A percentile compares a stretch with the other conserved stretches of the same genome.
These are phyloP conservation scores for Spatholobus suberectus DNA, from an alignment of 306 rosid species.

Conservation along the genomic window DNA sequence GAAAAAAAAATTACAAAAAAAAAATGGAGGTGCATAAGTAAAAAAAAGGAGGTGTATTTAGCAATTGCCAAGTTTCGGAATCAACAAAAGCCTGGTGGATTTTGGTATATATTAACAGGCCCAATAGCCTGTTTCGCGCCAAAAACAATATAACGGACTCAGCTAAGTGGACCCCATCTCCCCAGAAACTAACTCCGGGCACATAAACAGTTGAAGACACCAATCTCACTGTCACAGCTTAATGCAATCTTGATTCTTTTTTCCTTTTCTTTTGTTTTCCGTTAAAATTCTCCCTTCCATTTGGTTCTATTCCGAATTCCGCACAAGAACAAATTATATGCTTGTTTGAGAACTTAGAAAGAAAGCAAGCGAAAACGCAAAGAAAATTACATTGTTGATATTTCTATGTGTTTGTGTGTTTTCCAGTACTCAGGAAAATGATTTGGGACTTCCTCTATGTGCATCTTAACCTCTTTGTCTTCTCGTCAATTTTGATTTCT, in stretches of 20 bases:
- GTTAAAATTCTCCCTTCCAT: background rate
- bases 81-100: background rate
- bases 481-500: slow-evolving; percentile 56
- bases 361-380: slow-evolving; percentile 33
- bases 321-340: slow-evolving; percentile 16
- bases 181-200: background rate
- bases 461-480: slow-evolving; percentile 44
- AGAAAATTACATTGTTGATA: slow-evolving; percentile 6
- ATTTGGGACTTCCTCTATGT: slow-evolving; percentile 21
- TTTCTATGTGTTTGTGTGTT: background rate
- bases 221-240: slow-evolving; percentile 5
- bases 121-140: slow-evolving; percentile 40
- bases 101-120: background rate
- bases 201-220: slow-evolving; percentile 8
- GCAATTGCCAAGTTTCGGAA: no score
- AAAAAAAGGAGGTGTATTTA: no score
- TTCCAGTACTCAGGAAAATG: slow-evolving; percentile 52
- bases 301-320: background rate
- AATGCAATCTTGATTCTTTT: slow-evolving; percentile 37
- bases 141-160: slow-evolving; percentile 38
- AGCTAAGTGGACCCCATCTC: slow-evolving; percentile 28
- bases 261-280: background rate
- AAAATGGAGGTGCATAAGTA: no score
- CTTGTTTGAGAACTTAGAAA: slow-evolving; percentile 33
- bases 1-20: no score